A percentile compares a stretch with the other conserved stretches of the same genome.
phyloP scores from a whole-genome alignment of 169 alveolate genomes.

The Cyclospora cayetanensis region DNA sequence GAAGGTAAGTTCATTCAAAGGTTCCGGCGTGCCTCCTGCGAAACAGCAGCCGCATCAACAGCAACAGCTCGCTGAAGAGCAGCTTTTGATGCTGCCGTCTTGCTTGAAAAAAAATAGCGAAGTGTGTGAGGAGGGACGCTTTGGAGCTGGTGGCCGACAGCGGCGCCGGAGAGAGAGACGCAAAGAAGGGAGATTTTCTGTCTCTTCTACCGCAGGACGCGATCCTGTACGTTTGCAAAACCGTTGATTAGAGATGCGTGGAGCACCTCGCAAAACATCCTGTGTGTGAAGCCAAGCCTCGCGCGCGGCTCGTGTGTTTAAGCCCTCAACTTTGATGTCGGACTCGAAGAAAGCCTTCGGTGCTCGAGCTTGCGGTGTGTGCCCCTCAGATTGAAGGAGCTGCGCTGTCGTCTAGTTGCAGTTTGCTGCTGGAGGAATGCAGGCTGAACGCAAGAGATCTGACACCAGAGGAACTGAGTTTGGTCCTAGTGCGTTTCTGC shows the following conservation, averaged over 20 bases:
- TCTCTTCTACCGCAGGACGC: neutral
- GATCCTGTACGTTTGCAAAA: neutral
- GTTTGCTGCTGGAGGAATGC: constrained; percentile 27
- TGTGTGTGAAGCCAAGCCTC: too few relatives aligned
- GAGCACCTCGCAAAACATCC: too few relatives aligned
- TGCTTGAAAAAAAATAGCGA: neutral
- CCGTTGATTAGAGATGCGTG: too few relatives aligned
- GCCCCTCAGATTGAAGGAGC: constrained; percentile 7
- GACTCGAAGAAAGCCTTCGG: too few relatives aligned
- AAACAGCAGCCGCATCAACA: constrained; percentile 19
- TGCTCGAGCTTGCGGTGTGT: too few relatives aligned
- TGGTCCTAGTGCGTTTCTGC: constrained; percentile 14
- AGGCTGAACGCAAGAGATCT: constrained; percentile 19
- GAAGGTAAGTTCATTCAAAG: neutral
- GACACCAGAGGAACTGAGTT: constrained; percentile 2
- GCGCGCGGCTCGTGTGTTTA: too few relatives aligned
- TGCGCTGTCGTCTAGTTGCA: constrained; percentile 28
- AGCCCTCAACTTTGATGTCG: too few relatives aligned
- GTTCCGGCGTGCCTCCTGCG: neutral
- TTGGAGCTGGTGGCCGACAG: constrained; percentile 2
- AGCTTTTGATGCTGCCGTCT: neutral
- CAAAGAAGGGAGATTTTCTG: constrained; percentile 6
- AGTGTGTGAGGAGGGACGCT: neutral
- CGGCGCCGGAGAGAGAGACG: constrained; percentile 31
- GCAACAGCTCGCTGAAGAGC: neutral